Conservation (phyloP, 164 flowering plant genomes). For the Hamamelis virginiana region DNA sequence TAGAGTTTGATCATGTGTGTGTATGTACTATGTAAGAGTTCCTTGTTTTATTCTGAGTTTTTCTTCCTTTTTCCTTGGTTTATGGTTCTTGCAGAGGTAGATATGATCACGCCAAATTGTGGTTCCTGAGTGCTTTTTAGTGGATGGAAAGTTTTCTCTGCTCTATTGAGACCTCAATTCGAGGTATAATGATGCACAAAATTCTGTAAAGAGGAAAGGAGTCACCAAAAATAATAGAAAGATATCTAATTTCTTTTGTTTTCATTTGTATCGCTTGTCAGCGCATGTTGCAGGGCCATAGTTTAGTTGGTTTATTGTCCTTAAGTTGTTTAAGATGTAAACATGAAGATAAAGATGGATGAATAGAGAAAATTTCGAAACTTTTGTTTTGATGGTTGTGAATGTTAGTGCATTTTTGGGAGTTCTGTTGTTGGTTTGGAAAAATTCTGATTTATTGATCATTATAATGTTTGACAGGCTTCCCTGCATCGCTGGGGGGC, state of each 20-base stretch:
- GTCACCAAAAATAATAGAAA: constrained; percentile 6
- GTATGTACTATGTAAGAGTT: not conserved
- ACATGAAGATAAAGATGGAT: constrained; percentile 19
- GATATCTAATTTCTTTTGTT: constrained; percentile 7
- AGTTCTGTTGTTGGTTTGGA: not conserved
- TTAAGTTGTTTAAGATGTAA: constrained; percentile 20
- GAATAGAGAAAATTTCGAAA: constrained; percentile 17
- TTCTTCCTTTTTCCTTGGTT: not conserved
- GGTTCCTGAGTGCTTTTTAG: not conserved
- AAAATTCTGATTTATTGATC: constrained; percentile 13
- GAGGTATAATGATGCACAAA: constrained; percentile 19
- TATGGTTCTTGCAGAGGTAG: constrained; percentile 26
- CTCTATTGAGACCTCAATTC: constrained; percentile 12
- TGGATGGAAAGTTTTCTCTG: not conserved
- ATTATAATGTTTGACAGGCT: constrained; percentile 25
- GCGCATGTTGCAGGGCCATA: constrained; percentile 1
- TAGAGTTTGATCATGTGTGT: too few relatives aligned
- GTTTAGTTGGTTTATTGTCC: constrained; percentile 9
- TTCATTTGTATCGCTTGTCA: constrained; percentile 1
- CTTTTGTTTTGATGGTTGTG: constrained; percentile 4
- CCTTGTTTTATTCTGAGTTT: not conserved
- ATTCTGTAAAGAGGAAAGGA: constrained; percentile 16
- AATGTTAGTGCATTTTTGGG: not conserved
- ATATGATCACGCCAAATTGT: not conserved
- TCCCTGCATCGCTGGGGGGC: constrained; percentile 33